These are phyloP conservation scores for Solanum verrucosum DNA, from an alignment of 257 asterid genomes.

Conservation along the genomic window DNA sequence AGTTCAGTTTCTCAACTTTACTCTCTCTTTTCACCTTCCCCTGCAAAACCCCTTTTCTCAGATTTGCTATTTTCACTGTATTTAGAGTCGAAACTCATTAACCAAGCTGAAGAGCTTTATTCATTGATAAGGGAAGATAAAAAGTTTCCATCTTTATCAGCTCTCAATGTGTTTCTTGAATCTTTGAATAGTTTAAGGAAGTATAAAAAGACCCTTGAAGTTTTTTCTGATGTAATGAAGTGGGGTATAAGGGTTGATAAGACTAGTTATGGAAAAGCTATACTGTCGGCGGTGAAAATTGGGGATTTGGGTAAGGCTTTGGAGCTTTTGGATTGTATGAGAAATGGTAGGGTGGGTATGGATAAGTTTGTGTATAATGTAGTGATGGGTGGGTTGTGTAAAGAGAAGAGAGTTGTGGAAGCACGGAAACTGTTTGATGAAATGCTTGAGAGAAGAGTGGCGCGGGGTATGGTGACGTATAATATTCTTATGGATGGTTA, in stretches of 20 bases:
- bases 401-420: conserved; percentile 52
- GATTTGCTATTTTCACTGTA: conserved; percentile 43
- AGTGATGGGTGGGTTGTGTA: conserved; percentile 68
- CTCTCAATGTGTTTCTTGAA: conserved; percentile 52
- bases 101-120: conserved; percentile 48
- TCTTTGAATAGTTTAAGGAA: conserved; percentile 33
- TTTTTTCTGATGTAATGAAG: conserved; percentile 40
- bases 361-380: conserved; percentile 69
- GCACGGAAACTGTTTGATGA: conserved; percentile 68
- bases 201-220: conserved; percentile 28
- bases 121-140: conserved; percentile 36
- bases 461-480: conserved; percentile 47
- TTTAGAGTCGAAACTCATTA: conserved; percentile 43
- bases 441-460: conserved; percentile 45
- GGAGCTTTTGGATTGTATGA: conserved; percentile 45
- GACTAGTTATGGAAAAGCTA: conserved; percentile 60
- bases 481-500: conserved; percentile 69
- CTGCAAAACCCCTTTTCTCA: conserved; percentile 26
- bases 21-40: conserved; percentile 25
- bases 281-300: conserved; percentile 60
- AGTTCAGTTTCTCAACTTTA: conserved; percentile 47
- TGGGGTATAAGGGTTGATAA: conserved; percentile 46
- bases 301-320: conserved; percentile 46
- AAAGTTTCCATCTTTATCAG: conserved; percentile 38
- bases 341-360: conserved; percentile 22